Evolutionary conservation across 2,329 filamentous ascomycete species (phyloP).

Genomic region (Monosporascus sp.): DNA sequence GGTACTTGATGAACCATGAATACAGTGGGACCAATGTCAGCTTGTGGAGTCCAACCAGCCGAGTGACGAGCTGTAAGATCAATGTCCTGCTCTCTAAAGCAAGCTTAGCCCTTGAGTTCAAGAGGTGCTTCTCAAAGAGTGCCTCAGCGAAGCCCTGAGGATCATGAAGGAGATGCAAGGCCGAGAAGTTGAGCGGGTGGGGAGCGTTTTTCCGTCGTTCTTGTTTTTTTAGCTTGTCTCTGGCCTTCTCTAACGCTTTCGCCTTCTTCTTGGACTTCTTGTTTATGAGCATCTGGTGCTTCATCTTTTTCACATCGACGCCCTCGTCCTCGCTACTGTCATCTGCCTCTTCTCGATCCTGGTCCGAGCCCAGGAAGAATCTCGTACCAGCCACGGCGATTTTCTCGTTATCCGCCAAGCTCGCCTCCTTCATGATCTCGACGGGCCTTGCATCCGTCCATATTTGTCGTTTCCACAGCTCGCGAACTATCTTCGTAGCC

Average conservation of each 20-base stretch:
- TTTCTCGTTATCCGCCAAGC: slow-evolving; percentile 86
- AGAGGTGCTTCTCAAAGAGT: slow-evolving; percentile 85
- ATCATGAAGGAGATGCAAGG: slow-evolving; percentile 87
- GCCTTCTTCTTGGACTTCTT: slow-evolving; percentile 92
- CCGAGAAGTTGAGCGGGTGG: slow-evolving; percentile 91
- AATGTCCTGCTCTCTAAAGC: slow-evolving; percentile 83
- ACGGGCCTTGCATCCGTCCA: slow-evolving; percentile 94
- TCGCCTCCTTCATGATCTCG: slow-evolving; percentile 96
- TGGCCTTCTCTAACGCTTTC: slow-evolving; percentile 72
- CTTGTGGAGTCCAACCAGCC: slow-evolving; percentile 88
- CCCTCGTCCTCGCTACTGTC: slow-evolving; percentile 80
- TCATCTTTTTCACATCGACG: slow-evolving; percentile 72
- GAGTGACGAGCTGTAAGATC: slow-evolving; percentile 85
- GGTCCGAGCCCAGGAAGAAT: slow-evolving; percentile 94
- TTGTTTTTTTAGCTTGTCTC: slow-evolving; percentile 73
- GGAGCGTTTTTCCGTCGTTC: slow-evolving; percentile 86
- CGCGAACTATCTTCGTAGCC: slow-evolving; percentile 91
- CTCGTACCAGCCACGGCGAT: slow-evolving; percentile 80
- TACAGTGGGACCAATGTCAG: slow-evolving; percentile 86
- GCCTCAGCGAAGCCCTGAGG: slow-evolving; percentile 90
- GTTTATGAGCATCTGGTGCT: slow-evolving; percentile 85
- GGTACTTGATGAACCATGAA: slow-evolving; percentile 91
- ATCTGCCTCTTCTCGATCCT: slow-evolving; percentile 87
- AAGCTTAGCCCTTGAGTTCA: slow-evolving; percentile 78
- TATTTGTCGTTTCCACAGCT: slow-evolving; percentile 93